Conservation (phyloP, 192 early-diverging fungal species). For the Entomortierella beljakovae region DNA sequence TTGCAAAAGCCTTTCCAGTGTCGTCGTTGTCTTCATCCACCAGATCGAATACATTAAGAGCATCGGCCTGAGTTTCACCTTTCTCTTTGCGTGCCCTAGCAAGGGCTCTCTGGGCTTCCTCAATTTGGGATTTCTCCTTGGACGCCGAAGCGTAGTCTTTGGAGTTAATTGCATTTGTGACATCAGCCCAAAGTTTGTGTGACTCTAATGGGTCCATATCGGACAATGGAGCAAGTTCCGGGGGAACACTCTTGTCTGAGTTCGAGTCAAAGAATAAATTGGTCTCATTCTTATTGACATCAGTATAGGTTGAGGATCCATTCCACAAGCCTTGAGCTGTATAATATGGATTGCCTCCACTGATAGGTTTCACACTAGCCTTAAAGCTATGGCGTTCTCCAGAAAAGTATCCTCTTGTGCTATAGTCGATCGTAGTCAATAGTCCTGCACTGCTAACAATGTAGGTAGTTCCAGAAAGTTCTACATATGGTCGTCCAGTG, state of each 20-base stretch:
- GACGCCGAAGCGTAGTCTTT: constrained; percentile 79
- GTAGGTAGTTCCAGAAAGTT: constrained; percentile 51
- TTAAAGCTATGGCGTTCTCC: constrained; percentile 86
- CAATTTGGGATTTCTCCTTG: constrained; percentile 75
- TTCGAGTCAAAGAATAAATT: constrained; percentile 71
- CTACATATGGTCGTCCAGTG: constrained; percentile 57
- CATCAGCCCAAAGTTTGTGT: constrained; percentile 75
- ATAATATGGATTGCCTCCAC: constrained; percentile 40
- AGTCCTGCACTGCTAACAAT: constrained; percentile 34
- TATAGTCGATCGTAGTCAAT: constrained; percentile 74
- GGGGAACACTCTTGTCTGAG: constrained; percentile 58
- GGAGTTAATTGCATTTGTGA: constrained; percentile 71
- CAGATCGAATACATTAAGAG: constrained; percentile 41
- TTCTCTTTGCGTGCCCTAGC: constrained; percentile 70
- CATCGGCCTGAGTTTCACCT: constrained; percentile 53
- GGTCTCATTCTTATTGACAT: constrained; percentile 61
- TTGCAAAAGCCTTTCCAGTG: constrained; percentile 34
- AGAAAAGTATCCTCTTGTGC: constrained; percentile 80
- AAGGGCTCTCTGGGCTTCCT: constrained; percentile 71
- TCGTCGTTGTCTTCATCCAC: constrained; percentile 45
- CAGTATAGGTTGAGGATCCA: constrained; percentile 68
- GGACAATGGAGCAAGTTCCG: constrained; percentile 68
- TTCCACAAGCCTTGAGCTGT: constrained; percentile 74
- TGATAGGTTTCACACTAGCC: constrained; percentile 56
- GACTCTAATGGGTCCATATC: constrained; percentile 75